A percentile compares a stretch with the other conserved stretches of the same genome.
Evolutionary conservation across 225 moss, liverwort and hornwort genomes (phyloP).

Genomic region (Rhytidiadelphus loreus): DNA sequence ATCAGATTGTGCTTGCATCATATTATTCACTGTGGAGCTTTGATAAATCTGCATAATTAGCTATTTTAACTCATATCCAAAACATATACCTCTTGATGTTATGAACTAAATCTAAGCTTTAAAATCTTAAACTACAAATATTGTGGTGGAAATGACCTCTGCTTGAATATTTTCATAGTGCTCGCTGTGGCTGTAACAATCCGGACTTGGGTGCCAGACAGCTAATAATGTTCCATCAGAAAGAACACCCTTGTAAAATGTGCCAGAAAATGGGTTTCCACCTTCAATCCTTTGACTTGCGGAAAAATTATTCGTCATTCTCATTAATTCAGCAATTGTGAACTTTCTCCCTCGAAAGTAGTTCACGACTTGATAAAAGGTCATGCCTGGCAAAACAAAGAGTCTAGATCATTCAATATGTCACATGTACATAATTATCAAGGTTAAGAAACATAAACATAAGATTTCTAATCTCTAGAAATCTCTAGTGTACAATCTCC

Average conservation of each 20-base stretch:
- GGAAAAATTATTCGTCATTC: background rate
- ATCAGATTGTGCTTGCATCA: background rate
- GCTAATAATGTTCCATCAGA: background rate
- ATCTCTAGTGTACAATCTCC: background rate
- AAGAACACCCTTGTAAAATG: background rate
- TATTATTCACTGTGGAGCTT: background rate
- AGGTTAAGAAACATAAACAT: background rate
- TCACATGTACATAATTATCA: background rate
- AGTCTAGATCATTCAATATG: background rate
- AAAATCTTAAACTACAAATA: background rate
- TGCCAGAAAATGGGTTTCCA: background rate
- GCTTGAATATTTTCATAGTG: background rate
- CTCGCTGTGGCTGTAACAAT: too few relatives aligned
- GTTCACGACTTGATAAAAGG: background rate
- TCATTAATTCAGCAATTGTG: background rate
- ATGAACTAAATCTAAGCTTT: background rate
- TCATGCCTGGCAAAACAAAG: background rate
- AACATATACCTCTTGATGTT: background rate
- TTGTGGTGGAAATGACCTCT: background rate
- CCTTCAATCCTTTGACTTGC: background rate
- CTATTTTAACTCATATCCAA: background rate
- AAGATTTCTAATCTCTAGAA: background rate
- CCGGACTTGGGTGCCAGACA: background rate
- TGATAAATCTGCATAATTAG: background rate
- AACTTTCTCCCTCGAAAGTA: background rate